Base-by-base conservation (phyloP, 1,139 yeast species). In the Zygoascus sp. region DNA sequence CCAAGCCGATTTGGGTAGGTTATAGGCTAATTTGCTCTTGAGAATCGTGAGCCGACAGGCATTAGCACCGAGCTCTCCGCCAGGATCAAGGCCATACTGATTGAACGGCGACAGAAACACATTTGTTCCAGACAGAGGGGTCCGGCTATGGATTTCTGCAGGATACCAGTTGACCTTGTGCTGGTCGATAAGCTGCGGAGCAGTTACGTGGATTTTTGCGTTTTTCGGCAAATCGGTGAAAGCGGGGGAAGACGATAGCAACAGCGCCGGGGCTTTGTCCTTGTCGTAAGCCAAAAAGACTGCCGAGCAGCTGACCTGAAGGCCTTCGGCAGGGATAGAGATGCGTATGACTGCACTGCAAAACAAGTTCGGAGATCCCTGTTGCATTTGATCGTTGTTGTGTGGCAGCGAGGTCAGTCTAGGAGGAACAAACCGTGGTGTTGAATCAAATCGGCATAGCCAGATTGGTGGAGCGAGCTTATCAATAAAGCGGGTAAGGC, bases 181-280 rank as follows among this genome's bases (percentile, higher is more conserved):
- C 6, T 22, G 25, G 11, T 23, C 36, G 5, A 40, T 30, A 1
- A 40, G 43, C 5, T 30, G 20, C 32, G 43, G 27, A 30, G 20
- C 23, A 8, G 43, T 40, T 2, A 40, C 43, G 5, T 30, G 37
- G 13, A 40, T 28, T 2, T 40, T 21, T n/a, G 36, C 36, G 20
- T 20, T 21, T 21, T 32, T 22, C 16, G 43, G 25, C 9, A 28
- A 2, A 21, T 30, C 36, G 20, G 30, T 19, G 4, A 40, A 21
- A 13, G 20, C 13, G 35, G 43, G 36, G 17, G 43, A 40, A 11
- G 43, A 13, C n/a, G 43, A 30, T 15, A 40, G n/a, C 8, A 40
- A 28, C 28, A 40, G 11, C n/a, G 37, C 43, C 17, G 43, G 43
- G 7, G 28, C 28, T 2, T 6, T 5, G n/a, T 30, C 15, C 6